Base-by-base conservation (phyloP, 164 flowering plant species). In the Paratinospora sagittata region DNA sequence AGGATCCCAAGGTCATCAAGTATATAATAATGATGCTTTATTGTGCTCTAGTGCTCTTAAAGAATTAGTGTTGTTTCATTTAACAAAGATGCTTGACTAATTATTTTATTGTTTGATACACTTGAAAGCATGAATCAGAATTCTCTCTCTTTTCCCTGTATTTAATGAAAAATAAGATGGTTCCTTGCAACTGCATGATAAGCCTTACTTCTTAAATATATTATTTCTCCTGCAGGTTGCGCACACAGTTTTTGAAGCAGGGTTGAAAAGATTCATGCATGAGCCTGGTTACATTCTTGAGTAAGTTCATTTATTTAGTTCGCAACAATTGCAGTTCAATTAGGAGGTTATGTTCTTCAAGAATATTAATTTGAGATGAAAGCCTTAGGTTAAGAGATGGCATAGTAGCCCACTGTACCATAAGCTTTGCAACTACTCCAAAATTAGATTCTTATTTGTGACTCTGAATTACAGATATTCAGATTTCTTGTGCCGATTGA, bases 281-380 rank as follows among this genome's bases (percentile, higher is more conserved):
- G 97, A 92, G 75, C 95, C 98, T 60, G 86, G 84, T 23, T 94
- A 94, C 82, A 88, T 94, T 80, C 93, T 94, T 66, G 95, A 94
- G 98, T 94, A 81, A 85, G 96, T 86, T 75, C 30, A 27, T 11
- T 21, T 57, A 13, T n/a, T 47, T 34, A 23, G 65, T 49, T 69
- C 19, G 16, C 6, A 0, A 5, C 10, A 39, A 27, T 39, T 58
- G 61, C 10, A 14, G 24, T 41, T 71, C 57, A 39, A 55, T 68
- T 34, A 57, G 27, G 41, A 72, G 66, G 23, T 63, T 64, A 30
- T 58, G 58, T 57, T 64, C 65, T 72, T 69, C 0, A 70, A 70
- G 13, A 36, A 23, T 63, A 34, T 43, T 27, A 63, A 41, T 10
- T 5, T 19, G 66, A 30, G 55, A 27, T 52, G 55, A 52, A 65